Evolutionary conservation across 1,284 basidiomycete genomes (phyloP), one percentile per base, ranked within the genome.

Genomic region (Gomphus bonarii): DNA sequence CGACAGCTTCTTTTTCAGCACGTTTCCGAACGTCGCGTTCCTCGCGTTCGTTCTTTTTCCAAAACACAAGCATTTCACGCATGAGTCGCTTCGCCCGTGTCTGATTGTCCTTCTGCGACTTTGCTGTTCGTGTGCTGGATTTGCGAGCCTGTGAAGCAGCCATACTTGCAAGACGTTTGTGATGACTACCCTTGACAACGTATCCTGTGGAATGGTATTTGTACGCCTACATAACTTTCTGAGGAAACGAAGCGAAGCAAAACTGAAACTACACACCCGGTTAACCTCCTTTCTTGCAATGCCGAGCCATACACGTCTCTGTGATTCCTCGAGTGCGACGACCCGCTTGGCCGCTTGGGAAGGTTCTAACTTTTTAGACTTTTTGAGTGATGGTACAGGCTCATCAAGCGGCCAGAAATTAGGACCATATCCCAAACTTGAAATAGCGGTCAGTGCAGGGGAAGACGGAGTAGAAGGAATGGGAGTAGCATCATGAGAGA

Each of bases 31-130:
- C 82, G 61, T 98, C 93, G 56, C 94, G 78, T 72, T 98, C 95
- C 69, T 91, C 88, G 68, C 95, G 94, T 70, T 99, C 95, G 66
- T 98, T 98, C 73, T 94, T 95, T 73, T 90, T 92, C 93, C 94
- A 98, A 73, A 94, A 97, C 31, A 94, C 84, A 63, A 97, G 84
- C 85, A 98, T 94, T 75, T 95, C 88, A 42, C 88, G 84, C 89
- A 94, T 93, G 44, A 94, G 75, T 40, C 89, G 81, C 67, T 91
- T 93, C 11, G 85, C 86, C 68, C 92, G 94, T 25, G 85, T 83
- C 68, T 94, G 91, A 3, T 86, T 78, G 61, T 97, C 93, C 71
- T 98, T 98, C 63, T 80, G 81, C 18, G 84, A 81, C 71, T 92
- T 95, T 33, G 84, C 81, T 14, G 88, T 87, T 62, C 84, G 82